Percentiles rank a stretch among this genome's conserved stretches.
phyloP scores from a whole-genome alignment of 2,329 filamentous ascomycete species.

The Biscogniauxia sp. region DNA sequence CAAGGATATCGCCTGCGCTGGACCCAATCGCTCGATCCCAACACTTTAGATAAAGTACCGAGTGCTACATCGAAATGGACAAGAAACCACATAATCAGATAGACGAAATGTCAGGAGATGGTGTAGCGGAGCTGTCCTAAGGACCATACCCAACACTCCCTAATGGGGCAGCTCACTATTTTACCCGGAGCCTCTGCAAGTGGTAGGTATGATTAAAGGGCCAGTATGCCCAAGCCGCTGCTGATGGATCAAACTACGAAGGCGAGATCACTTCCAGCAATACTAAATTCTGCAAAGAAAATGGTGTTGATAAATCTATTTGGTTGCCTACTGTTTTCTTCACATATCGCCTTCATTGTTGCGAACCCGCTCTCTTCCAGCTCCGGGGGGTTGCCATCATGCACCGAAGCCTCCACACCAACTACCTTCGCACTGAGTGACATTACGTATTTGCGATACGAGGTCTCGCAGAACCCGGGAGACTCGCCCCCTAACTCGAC shows the following conservation, averaged over 20 bases:
- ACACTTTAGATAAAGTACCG: not conserved
- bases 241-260: no score
- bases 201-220: no score
- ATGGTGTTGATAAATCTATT: not conserved
- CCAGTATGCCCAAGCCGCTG: no score
- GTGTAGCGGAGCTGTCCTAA: no score
- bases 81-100: no score
- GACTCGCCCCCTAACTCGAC: conserved; percentile 16
- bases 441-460: conserved; percentile 12
- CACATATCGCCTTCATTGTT: not conserved
- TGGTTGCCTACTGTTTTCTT: not conserved
- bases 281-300: not conserved
- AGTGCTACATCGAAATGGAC: not conserved
- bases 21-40: not conserved
- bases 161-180: no score
- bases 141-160: no score
- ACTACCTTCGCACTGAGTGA: conserved; percentile 14
- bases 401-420: conserved; percentile 9
- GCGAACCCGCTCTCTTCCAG: no score
- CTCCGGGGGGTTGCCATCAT: not conserved
- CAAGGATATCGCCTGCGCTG: not conserved
- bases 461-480: conserved; percentile 3
- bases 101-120: not conserved
- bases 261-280: no score
- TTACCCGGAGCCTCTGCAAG: no score